These are phyloP conservation scores for Calonectria hongkongensis DNA, from an alignment of 2,329 filamentous ascomycete species.

Conservation along the genomic window DNA sequence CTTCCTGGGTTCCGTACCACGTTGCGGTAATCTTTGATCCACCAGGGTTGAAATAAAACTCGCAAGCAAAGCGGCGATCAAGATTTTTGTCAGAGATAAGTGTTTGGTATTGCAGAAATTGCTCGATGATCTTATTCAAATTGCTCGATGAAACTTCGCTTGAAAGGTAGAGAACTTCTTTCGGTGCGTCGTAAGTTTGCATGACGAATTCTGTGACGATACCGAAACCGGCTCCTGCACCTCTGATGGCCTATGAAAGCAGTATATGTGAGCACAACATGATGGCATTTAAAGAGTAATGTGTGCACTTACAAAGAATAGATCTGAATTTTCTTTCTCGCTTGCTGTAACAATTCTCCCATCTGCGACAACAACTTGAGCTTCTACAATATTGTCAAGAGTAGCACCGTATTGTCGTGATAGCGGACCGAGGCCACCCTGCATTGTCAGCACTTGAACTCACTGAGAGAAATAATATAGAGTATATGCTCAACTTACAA, in stretches of 20 bases:
- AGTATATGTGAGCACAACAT: neutral
- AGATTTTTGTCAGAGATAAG: neutral
- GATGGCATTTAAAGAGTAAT: neutral
- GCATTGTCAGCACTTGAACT: neutral
- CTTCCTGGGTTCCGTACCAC: constrained; percentile 5
- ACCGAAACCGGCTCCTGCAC: constrained; percentile 30
- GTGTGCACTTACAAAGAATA: constrained; percentile 10
- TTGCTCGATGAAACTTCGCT: neutral
- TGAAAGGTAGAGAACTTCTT: neutral
- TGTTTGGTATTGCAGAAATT: constrained; percentile 7
- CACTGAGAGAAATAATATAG: fast-evolving
- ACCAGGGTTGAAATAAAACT: constrained; percentile 2
- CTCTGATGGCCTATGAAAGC: neutral
- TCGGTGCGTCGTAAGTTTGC: neutral
- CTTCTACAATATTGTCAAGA: constrained; percentile 18
- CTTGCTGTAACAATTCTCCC: constrained; percentile 2
- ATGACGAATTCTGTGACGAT: constrained; percentile 25
- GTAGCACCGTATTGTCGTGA: neutral
- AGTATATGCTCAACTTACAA: neutral
- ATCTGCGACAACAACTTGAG: constrained; percentile 25
- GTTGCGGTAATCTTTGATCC: neutral
- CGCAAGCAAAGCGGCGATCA: neutral
- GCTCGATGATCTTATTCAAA: neutral
- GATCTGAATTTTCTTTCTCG: neutral
- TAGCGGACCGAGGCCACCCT: constrained; percentile 19